Conservation (phyloP, 164 flowering plant species). For the Berberis thunbergii region DNA sequence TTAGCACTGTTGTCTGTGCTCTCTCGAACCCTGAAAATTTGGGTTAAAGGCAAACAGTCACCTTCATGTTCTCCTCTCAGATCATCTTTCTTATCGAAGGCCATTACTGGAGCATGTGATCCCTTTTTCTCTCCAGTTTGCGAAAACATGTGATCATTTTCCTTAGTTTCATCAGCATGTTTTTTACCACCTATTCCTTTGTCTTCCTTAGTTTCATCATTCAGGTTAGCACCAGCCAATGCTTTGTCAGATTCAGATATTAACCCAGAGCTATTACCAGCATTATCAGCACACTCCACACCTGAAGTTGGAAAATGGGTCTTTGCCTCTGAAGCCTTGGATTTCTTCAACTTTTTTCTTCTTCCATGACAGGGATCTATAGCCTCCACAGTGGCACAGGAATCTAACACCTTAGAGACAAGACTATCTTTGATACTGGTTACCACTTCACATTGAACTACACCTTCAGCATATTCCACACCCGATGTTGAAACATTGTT, state of each 20-base stretch:
- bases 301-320: conserved; percentile 1
- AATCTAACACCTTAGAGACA: background rate
- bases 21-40: conserved; percentile 10
- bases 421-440: background rate
- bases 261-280: conserved; percentile 5
- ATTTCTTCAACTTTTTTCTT: conserved; percentile 13
- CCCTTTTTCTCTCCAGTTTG: conserved; percentile 5
- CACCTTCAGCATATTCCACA: conserved; percentile 6
- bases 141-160: conserved; percentile 6
- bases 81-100: conserved; percentile 14
- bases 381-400: conserved; percentile 7
- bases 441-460: background rate
- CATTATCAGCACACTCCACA: conserved; percentile 4
- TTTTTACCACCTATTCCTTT: background rate
- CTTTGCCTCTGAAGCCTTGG: conserved; percentile 6
- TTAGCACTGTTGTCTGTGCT: conserved; percentile 9
- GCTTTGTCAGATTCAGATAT: conserved; percentile 5
- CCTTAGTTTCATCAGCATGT: background rate
- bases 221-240: background rate
- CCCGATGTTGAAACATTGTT: conserved; percentile 3
- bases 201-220: conserved; percentile 1
- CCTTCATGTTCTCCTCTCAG: conserved; percentile 11
- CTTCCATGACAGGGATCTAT: conserved; percentile 16
- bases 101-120: conserved; percentile 4
- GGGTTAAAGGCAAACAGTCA: conserved; percentile 10